Evolutionary conservation across 2,329 filamentous ascomycete genomes (phyloP).

Genomic region (Kalaharituber pfeilii): DNA sequence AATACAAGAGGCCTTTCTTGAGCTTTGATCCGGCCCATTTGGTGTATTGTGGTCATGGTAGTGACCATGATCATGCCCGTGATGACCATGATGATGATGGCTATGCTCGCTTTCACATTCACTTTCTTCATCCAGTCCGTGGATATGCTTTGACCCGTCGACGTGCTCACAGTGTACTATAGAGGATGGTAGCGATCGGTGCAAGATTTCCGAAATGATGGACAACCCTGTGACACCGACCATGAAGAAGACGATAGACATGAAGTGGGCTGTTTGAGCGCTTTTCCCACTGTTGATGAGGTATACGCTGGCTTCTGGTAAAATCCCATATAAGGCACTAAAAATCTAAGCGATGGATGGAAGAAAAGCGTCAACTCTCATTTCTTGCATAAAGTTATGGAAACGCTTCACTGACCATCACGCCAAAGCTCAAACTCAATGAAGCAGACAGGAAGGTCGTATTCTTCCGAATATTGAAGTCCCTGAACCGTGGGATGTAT

Average conservation of each 20-base stretch:
- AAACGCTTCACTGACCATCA: slow-evolving; percentile 51
- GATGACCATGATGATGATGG: slow-evolving; percentile 23
- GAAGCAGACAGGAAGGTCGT: slow-evolving; percentile 75
- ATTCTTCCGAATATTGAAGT: slow-evolving; percentile 79
- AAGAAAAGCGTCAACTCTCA: slow-evolving; percentile 4
- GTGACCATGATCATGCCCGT: slow-evolving; percentile 21
- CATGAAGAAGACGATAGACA: slow-evolving; percentile 52
- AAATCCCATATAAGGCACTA: slow-evolving; percentile 80
- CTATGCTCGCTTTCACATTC: slow-evolving; percentile 21
- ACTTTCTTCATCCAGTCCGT: slow-evolving; percentile 14
- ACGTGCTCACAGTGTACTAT: slow-evolving; percentile 53
- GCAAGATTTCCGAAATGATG: slow-evolving; percentile 51
- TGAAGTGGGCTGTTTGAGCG: slow-evolving; percentile 47
- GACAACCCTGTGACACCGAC: slow-evolving; percentile 61
- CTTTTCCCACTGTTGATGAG: slow-evolving; percentile 51
- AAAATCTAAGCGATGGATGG: slow-evolving; percentile 69
- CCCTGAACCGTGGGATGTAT: slow-evolving; percentile 37
- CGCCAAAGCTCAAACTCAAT: slow-evolving; percentile 80
- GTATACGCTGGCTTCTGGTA: slow-evolving; percentile 69
- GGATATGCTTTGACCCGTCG: slow-evolving; percentile 1
- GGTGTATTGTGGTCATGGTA: slow-evolving; percentile 18
- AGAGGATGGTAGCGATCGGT: slow-evolving; percentile 58
- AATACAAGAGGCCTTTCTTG: too few relatives aligned
- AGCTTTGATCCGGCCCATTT: background rate
- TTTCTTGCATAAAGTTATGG: background rate